Percentiles rank a stretch among this genome's conserved stretches.
Evolutionary conservation across 2,329 filamentous ascomycete genomes (phyloP).

Genomic region (Aspergillus fischeri): DNA sequence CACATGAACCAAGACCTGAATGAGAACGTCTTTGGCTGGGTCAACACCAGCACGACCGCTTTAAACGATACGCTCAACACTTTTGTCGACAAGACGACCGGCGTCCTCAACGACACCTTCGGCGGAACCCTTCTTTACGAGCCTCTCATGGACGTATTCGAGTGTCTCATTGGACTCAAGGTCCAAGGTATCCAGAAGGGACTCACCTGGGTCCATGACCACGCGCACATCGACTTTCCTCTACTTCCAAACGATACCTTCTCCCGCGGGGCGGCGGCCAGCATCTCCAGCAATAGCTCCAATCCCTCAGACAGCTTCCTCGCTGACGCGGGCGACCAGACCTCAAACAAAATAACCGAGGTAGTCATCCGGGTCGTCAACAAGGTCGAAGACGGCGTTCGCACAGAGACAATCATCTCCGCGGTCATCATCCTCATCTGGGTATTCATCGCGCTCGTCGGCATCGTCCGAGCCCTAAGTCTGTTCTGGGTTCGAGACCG

Average conservation of each 20-base stretch:
- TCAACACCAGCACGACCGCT: slow-evolving; percentile 74
- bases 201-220: slow-evolving; percentile 87
- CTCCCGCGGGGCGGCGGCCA: slow-evolving; percentile 67
- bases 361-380: slow-evolving; percentile 67
- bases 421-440: slow-evolving; percentile 70
- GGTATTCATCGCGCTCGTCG: slow-evolving; percentile 70
- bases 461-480: slow-evolving; percentile 62
- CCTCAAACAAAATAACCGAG: slow-evolving; percentile 75
- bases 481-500: slow-evolving; percentile 59
- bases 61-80: slow-evolving; percentile 81
- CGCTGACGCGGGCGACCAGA: slow-evolving; percentile 66
- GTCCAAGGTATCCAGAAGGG: slow-evolving; percentile 78
- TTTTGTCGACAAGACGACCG: slow-evolving; percentile 74
- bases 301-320: slow-evolving; percentile 65
- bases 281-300: slow-evolving; percentile 43
- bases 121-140: slow-evolving; percentile 75
- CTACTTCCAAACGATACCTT: slow-evolving; percentile 75
- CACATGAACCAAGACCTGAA: slow-evolving; percentile 70
- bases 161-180: slow-evolving; percentile 86
- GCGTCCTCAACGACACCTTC: slow-evolving; percentile 71
- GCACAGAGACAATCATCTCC: slow-evolving; percentile 76
- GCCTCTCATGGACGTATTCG: slow-evolving; percentile 73
- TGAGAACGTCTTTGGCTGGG: slow-evolving; percentile 78
- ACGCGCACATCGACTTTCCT: slow-evolving; percentile 80
- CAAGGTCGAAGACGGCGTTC: slow-evolving; percentile 64